Conservation (phyloP, 805 yeast genomes). For the Hanseniaspora thailandica region DNA sequence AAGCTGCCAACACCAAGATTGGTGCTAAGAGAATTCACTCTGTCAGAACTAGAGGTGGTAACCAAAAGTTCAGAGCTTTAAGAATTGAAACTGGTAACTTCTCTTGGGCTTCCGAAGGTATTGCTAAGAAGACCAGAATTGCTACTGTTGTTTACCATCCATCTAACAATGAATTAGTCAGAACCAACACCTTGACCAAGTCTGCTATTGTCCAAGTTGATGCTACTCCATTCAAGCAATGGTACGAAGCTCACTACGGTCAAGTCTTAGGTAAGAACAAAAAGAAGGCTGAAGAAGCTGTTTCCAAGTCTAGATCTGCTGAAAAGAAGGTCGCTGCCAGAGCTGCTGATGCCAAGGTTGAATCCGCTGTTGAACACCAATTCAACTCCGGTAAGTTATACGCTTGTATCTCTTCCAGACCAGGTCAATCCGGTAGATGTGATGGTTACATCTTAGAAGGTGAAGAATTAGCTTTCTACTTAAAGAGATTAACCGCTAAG, state of each 20-base stretch:
- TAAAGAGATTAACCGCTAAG: slow-evolving; percentile 98
- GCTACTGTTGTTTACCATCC: slow-evolving; percentile 98
- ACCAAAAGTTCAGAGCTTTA: slow-evolving; percentile 98
- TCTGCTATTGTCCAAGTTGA: slow-evolving; percentile 98
- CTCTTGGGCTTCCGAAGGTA: slow-evolving; percentile 99
- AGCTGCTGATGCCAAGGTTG: slow-evolving; percentile 73
- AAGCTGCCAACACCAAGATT: slow-evolving; percentile 98
- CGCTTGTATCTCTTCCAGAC: slow-evolving; percentile 98
- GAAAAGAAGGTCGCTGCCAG: slow-evolving; percentile 91
- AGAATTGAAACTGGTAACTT: slow-evolving; percentile 99
- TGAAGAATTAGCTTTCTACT: slow-evolving; percentile 99
- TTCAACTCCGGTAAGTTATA: slow-evolving; percentile 98
- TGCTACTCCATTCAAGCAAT: slow-evolving; percentile 99
- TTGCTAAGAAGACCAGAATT: slow-evolving; percentile 97
- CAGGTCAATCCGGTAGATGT: slow-evolving; percentile 99
- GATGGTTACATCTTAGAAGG: slow-evolving; percentile 99
- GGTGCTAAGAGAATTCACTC: slow-evolving; percentile 98
- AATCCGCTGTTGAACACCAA: slow-evolving; percentile 85
- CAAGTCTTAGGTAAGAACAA: slow-evolving; percentile 77
- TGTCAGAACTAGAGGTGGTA: slow-evolving; percentile 99
- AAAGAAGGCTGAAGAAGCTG: slow-evolving; percentile 39
- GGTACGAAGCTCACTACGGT: slow-evolving; percentile 99
- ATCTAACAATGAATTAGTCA: slow-evolving; percentile 97
- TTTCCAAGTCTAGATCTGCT: slow-evolving; percentile 60
- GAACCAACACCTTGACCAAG: slow-evolving; percentile 99